phyloP scores from a whole-genome alignment of 192 early-diverging fungal genomes.

The Coemansia sp. region DNA sequence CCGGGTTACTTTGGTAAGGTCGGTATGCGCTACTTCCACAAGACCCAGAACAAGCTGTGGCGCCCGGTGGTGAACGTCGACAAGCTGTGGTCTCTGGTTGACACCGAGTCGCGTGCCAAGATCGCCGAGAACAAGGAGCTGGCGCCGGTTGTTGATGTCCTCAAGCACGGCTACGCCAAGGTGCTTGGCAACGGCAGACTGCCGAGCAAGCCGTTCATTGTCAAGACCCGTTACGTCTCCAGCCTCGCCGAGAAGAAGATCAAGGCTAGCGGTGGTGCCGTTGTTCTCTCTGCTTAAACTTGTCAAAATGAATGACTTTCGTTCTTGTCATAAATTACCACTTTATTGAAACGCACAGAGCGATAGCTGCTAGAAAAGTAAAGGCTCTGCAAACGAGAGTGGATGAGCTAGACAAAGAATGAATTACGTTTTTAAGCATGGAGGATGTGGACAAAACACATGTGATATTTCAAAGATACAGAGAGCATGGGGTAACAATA shows the following conservation, averaged over 20 bases:
- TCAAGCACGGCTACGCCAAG: conserved; percentile 86
- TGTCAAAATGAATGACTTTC: conserved; percentile 7
- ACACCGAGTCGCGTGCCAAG: conserved; percentile 79
- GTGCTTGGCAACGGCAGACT: conserved; percentile 93
- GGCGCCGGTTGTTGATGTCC: conserved; percentile 90
- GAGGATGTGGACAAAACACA: neutral
- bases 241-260: conserved; percentile 97
- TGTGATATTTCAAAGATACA: neutral
- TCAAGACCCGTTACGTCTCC: conserved; percentile 92
- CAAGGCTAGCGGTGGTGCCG: conserved; percentile 90
- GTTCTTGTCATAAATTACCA: conserved; percentile 9
- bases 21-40: conserved; percentile 99
- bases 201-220: conserved; percentile 87
- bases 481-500: too few relatives aligned
- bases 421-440: neutral
- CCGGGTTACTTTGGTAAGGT: conserved; percentile 99
- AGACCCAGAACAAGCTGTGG: conserved; percentile 87
- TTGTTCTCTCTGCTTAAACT: conserved; percentile 52
- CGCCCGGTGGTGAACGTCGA: conserved; percentile 90
- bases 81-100: conserved; percentile 89
- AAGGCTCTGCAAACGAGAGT: neutral
- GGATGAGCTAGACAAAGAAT: too few relatives aligned
- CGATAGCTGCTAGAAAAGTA: neutral
- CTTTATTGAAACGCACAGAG: conserved; percentile 4
- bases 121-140: conserved; percentile 80